These are phyloP conservation scores for Rhododendron mucronatum DNA, from an alignment of 148 eudicot species.

Conservation along the genomic window DNA sequence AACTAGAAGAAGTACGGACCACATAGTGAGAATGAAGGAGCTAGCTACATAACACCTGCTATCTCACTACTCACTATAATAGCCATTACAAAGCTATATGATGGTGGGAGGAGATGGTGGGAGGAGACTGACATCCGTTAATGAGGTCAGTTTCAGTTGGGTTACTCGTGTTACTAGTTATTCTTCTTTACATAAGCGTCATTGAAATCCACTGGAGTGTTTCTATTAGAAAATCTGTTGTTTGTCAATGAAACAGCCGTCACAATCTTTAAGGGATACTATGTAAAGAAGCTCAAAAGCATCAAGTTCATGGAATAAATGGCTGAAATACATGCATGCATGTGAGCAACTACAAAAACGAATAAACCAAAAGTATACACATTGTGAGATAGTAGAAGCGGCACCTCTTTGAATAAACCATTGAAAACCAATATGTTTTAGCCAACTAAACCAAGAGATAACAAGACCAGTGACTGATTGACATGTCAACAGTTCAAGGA, in stretches of 20 bases:
- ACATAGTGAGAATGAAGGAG: neutral
- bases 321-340: neutral
- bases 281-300: conserved; percentile 5
- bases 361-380: neutral
- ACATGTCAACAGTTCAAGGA: neutral
- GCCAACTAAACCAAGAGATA: neutral
- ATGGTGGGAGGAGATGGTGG: neutral
- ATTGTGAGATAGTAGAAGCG: neutral
- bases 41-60: neutral
- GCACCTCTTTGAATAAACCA: neutral
- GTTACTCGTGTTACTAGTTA: neutral
- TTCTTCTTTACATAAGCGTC: neutral
- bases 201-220: neutral
- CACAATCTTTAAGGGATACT: neutral
- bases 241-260: neutral
- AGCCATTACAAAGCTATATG: neutral
- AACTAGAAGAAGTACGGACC: neutral
- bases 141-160: neutral
- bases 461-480: neutral
- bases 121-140: neutral
- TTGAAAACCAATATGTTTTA: neutral
- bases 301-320: neutral
- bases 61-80: neutral
- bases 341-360: neutral
- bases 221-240: neutral